These are phyloP conservation scores for Fraxinus latifolia DNA, from an alignment of 305 asterid species.

Conservation along the genomic window DNA sequence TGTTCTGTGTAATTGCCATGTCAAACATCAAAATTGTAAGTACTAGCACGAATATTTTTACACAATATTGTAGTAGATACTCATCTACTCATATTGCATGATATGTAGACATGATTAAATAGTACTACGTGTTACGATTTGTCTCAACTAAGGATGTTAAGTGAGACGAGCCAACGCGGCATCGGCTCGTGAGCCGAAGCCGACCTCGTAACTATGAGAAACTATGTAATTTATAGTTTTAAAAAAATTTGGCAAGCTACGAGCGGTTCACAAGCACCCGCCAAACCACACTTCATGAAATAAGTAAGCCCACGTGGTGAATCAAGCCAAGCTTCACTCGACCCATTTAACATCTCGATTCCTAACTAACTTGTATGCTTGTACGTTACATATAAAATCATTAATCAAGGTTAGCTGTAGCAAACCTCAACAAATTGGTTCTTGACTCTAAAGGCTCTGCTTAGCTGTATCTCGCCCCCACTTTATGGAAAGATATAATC, in stretches of 20 bases:
- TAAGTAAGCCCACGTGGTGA: neutral
- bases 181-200: neutral
- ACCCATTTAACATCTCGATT: neutral
- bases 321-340: neutral
- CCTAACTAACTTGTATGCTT: neutral
- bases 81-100: neutral
- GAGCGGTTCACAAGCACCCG: neutral
- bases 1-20: neutral
- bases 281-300: neutral
- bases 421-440: neutral
- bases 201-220: neutral
- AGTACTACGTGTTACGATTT: neutral
- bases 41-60: neutral
- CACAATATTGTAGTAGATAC: neutral
- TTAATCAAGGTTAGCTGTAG: neutral
- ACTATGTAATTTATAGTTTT: too few species aligned
- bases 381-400: neutral
- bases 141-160: neutral
- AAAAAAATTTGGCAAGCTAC: neutral
- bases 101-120: neutral
- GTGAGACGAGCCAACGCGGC: neutral
- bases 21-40: neutral
- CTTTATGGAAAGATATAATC: neutral
- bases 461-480: neutral
- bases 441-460: neutral